Evolutionary conservation across 768 basidiomycete species (phyloP).

Genomic region (Trametes sanguinea): DNA sequence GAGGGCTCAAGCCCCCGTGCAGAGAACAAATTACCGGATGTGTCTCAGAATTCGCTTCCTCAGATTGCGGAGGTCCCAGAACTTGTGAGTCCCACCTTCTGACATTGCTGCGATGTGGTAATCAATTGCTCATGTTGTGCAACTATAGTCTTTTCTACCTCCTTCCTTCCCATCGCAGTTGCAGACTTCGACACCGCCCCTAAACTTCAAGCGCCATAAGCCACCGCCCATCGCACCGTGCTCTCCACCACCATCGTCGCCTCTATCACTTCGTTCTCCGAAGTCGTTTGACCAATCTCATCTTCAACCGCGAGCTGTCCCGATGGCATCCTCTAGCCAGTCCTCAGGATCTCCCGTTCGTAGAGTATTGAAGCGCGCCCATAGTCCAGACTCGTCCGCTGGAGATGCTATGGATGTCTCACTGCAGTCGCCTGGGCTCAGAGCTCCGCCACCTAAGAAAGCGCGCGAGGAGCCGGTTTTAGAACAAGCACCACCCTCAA

Average conservation of each 20-base stretch:
- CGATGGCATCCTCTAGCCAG: conserved; percentile 24
- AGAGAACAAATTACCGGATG: background rate
- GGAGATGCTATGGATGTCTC: conserved; percentile 19
- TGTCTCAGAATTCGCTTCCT: background rate
- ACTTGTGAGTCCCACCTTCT: conserved; percentile 33
- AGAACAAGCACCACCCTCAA: conserved; percentile 20
- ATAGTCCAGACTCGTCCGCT: conserved; percentile 20
- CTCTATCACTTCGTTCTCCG: conserved; percentile 29
- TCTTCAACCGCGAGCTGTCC: conserved; percentile 24
- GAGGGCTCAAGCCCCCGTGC: background rate
- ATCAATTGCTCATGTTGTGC: conserved; percentile 11
- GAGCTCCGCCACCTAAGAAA: conserved; percentile 21
- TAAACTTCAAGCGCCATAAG: conserved; percentile 38
- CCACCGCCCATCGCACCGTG: conserved; percentile 43
- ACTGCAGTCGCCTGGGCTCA: conserved; percentile 4
- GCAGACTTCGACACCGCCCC: conserved; percentile 53
- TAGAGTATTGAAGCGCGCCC: conserved; percentile 23
- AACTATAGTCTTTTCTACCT: conserved; percentile 47
- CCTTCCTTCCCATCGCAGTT: conserved; percentile 59
- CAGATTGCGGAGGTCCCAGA: conserved; percentile 41
- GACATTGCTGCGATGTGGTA: conserved; percentile 5
- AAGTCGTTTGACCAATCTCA: conserved; percentile 18
- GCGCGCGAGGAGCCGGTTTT: conserved; percentile 18
- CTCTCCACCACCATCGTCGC: conserved; percentile 30
- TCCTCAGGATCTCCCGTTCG: conserved; percentile 8